Percentiles rank a stretch among this genome's conserved stretches.
phyloP scores from a whole-genome alignment of 2,329 filamentous ascomycete species.

The Ophiostoma ips region DNA sequence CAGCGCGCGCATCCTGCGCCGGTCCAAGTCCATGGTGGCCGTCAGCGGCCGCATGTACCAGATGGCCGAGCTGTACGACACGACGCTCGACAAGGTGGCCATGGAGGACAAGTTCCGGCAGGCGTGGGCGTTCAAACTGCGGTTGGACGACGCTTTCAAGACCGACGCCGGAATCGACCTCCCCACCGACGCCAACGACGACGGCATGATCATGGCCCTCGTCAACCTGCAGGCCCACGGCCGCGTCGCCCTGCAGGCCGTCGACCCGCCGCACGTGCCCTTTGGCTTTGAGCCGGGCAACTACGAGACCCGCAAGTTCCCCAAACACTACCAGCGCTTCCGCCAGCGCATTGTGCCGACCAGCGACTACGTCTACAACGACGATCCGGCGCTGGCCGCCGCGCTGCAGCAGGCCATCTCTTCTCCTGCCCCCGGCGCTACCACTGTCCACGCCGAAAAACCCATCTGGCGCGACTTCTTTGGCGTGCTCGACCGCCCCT shows the following conservation, averaged over 20 bases:
- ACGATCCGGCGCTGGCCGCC: too few relatives aligned
- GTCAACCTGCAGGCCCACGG: conserved; percentile 50
- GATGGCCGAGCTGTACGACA: conserved; percentile 44
- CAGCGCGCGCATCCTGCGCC: conserved; percentile 40
- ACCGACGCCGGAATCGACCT: conserved; percentile 26
- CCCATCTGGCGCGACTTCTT: conserved; percentile 64
- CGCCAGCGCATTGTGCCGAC: conserved; percentile 46
- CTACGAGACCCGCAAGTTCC: conserved; percentile 56
- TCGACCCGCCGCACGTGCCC: conserved; percentile 46
- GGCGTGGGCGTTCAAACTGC: conserved; percentile 44
- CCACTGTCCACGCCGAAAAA: conserved; percentile 37
- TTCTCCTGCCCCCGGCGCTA: too few relatives aligned
- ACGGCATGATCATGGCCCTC: conserved; percentile 53
- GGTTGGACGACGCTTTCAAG: conserved; percentile 43
- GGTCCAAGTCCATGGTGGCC: conserved; percentile 43
- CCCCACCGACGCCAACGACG: conserved; percentile 40
- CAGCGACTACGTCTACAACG: conserved; percentile 35
- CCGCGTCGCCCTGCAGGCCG: conserved; percentile 37
- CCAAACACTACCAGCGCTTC: conserved; percentile 53
- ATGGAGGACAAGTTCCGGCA: conserved; percentile 40
- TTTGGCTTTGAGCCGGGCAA: conserved; percentile 59
- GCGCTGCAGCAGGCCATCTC: too few relatives aligned
- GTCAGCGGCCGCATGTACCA: conserved; percentile 47
- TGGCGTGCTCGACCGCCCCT: conserved; percentile 38
- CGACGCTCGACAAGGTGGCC: conserved; percentile 41